Evolutionary conservation across 768 basidiomycete species (phyloP), one percentile per base, ranked within the genome.

Genomic region (Multifurca ochricompacta): DNA sequence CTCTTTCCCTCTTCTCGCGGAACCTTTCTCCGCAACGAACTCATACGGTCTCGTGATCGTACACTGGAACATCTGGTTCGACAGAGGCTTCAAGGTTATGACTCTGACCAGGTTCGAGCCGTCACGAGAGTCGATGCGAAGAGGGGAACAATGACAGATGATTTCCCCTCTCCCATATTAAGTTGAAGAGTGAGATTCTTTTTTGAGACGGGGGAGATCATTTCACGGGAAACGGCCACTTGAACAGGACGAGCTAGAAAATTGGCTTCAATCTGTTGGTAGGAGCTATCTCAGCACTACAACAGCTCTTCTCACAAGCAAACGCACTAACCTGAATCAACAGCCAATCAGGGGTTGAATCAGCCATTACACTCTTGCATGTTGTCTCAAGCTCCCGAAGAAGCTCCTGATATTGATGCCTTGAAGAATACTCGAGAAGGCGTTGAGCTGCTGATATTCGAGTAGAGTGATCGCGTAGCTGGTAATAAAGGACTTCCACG

Each of bases 121-220:
- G 58, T 80, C 67, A 0, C 73, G 11, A 81, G 67, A 3, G 62
- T 60, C 4, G 69, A 59, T 0, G 68, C 66, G 1, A 70, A 64
- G 28, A 79, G 65, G 0, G 79, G 79, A 2, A 80, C 69, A 19
- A 81, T 81, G 4, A 77, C 77, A 3, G 71, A 69, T 10, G 76
- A 72, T 54, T 81, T 79, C 1, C 79, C 80, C 50, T 81, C 79
- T 2, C 79, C 79, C 79, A 81, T 81, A 45, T 81, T 78, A 14
- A 80, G 71, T 36, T 80, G 79, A 27, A 76, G 65, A 6, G 69
- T 62, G 0, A 73, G 71, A 44, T 75, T 81, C 7, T 58, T 14
- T 2, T 56, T 53, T 0, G 64, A 69, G 1, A 50, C 52, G 0
- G 80, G 78, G 0, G 61, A 48, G 21, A 77, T 74, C 79, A 81